Evolutionary conservation across 2,329 filamentous ascomycete genomes (phyloP).

Genomic region (Dryadomyces sulphureus): DNA sequence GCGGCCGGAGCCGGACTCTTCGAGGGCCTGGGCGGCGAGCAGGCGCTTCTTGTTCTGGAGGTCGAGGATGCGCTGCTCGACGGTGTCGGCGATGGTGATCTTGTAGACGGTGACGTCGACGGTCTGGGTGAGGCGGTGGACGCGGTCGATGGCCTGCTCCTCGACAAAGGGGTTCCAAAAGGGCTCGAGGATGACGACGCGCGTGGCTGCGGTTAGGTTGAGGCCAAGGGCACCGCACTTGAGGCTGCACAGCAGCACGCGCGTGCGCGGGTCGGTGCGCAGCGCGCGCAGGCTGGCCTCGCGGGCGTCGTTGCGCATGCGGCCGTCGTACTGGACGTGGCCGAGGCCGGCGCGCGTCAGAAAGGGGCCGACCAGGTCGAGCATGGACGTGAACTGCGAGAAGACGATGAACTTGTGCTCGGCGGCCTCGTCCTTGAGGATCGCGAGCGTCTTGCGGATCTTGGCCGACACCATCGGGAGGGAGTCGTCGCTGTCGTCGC

Average conservation of each 20-base stretch:
- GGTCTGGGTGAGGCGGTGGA: slow-evolving; percentile 95
- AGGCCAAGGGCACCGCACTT: slow-evolving; percentile 88
- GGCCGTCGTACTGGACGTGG: slow-evolving; percentile 84
- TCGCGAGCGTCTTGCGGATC: slow-evolving; percentile 69
- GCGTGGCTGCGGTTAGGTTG: slow-evolving; percentile 83
- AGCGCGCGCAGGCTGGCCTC: slow-evolving; percentile 72
- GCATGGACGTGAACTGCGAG: slow-evolving; percentile 96
- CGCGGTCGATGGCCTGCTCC: slow-evolving; percentile 95
- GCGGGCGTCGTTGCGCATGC: slow-evolving; percentile 85
- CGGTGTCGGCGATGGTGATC: slow-evolving; percentile 70
- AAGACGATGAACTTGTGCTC: slow-evolving; percentile 97
- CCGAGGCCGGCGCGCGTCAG: slow-evolving; percentile 57
- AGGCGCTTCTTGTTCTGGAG: slow-evolving; percentile 88
- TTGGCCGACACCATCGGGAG: slow-evolving; percentile 56
- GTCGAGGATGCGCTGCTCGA: slow-evolving; percentile 89
- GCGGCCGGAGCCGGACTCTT: slow-evolving; percentile 39
- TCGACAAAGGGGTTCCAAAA: slow-evolving; percentile 99
- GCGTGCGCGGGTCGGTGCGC: slow-evolving; percentile 57
- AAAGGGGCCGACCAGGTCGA: slow-evolving; percentile 90
- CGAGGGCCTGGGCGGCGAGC: slow-evolving; percentile 82
- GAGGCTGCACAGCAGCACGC: slow-evolving; percentile 81
- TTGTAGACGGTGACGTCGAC: slow-evolving; percentile 92
- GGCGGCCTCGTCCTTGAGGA: slow-evolving; percentile 62
- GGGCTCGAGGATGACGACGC: slow-evolving; percentile 89
- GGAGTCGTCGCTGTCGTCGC: slow-evolving; percentile 9